Percentiles rank a stretch among this genome's conserved stretches.
Evolutionary conservation across 2,329 filamentous ascomycete species (phyloP).

Genomic region (Chaetomiaceae sp.): DNA sequence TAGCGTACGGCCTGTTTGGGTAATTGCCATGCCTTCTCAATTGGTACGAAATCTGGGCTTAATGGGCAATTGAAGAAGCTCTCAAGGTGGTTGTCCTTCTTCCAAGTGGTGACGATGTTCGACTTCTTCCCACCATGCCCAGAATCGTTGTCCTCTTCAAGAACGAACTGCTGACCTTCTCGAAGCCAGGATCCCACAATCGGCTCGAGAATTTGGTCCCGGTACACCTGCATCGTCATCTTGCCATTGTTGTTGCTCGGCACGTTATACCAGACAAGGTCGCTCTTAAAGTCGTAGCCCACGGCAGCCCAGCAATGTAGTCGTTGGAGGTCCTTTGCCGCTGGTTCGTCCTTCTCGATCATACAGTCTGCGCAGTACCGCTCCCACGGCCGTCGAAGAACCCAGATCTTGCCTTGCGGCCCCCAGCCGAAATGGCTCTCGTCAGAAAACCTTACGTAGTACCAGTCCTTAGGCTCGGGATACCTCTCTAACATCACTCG

Average conservation of each 20-base stretch:
- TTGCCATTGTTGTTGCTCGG: neutral
- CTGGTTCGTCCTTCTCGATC: neutral
- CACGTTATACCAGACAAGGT: neutral
- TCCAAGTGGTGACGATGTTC: neutral
- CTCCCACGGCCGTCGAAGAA: neutral
- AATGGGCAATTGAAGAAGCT: neutral
- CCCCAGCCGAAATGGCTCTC: neutral
- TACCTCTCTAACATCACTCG: neutral
- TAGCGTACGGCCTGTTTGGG: neutral
- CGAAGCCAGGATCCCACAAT: neutral
- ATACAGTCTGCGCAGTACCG: neutral
- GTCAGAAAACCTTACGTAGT: neutral
- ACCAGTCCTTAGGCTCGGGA: neutral
- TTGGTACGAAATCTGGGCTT: neutral
- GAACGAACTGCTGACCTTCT: neutral
- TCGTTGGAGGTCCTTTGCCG: neutral
- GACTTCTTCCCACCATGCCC: neutral
- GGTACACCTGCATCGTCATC: neutral
- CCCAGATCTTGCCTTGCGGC: neutral
- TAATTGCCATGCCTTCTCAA: neutral
- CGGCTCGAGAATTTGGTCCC: neutral
- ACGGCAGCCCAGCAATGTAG: constrained; percentile 1
- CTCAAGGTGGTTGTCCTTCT: neutral
- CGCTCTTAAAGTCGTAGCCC: neutral
- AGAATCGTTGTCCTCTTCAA: neutral